These are phyloP conservation scores for Fraxinus velutina DNA, from an alignment of 305 asterid species.

Conservation along the genomic window DNA sequence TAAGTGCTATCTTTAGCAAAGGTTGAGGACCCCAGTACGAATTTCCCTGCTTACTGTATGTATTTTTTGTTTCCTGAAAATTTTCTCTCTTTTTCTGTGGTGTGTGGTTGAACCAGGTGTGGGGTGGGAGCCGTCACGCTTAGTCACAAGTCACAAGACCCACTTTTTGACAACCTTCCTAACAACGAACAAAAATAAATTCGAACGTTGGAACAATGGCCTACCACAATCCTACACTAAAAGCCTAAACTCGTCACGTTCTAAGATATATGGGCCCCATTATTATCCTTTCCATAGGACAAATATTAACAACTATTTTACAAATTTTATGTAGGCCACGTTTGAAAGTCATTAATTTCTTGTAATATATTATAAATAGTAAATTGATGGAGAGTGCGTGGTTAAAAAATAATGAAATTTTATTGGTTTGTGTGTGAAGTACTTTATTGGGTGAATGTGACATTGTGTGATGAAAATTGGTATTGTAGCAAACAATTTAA, in stretches of 20 bases:
- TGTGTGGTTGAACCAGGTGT: neutral
- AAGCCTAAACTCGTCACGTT: slow-evolving; percentile 32
- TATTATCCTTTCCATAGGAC: neutral
- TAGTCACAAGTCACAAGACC: neutral
- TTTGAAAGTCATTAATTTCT: no score
- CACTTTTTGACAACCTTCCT: neutral
- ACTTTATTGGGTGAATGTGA: no score
- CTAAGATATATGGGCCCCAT: slow-evolving; percentile 2
- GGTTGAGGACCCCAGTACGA: neutral
- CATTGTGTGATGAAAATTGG: no score
- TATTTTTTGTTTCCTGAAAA: neutral
- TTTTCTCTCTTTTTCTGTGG: neutral
- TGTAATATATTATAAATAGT: no score
- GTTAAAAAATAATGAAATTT: no score
- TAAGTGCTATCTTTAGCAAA: neutral
- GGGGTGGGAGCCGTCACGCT: neutral
- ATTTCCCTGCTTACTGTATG: no score
- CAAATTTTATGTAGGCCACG: neutral
- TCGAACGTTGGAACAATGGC: slow-evolving; percentile 53
- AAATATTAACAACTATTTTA: neutral
- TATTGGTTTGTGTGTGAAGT: no score
- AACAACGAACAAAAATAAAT: slow-evolving; percentile 30
- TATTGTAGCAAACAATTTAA: no score
- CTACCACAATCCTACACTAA: slow-evolving; percentile 27
- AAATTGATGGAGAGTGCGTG: no score